A percentile compares a stretch with the other conserved stretches of the same genome.
Evolutionary conservation across 2,329 filamentous ascomycete genomes (phyloP).

Genomic region (Bipolaris gigantea): DNA sequence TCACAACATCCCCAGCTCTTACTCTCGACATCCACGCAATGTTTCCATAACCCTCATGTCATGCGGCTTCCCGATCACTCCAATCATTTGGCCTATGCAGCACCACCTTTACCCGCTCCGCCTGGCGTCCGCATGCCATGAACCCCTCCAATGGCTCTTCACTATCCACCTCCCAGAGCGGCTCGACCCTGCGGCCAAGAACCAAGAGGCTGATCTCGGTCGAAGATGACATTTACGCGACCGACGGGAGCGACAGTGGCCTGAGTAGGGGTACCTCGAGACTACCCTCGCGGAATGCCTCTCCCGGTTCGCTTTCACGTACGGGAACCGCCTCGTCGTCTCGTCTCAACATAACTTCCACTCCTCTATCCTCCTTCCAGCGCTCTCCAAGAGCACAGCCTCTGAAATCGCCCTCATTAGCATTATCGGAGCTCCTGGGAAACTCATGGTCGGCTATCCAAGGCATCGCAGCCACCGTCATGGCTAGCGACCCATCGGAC

Average conservation of each 20-base stretch:
- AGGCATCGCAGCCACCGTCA: conserved; percentile 53
- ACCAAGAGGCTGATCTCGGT: conserved; percentile 53
- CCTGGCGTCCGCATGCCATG: conserved; percentile 44
- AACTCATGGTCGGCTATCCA: conserved; percentile 55
- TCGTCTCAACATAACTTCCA: conserved; percentile 34
- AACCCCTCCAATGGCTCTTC: conserved; percentile 46
- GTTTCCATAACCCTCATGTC: conserved; percentile 36
- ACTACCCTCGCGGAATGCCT: conserved; percentile 35
- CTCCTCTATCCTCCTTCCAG: conserved; percentile 32
- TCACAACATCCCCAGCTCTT: conserved; percentile 9
- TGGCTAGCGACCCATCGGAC: conserved; percentile 45
- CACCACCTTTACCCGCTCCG: conserved; percentile 37
- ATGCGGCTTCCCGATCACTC: conserved; percentile 35
- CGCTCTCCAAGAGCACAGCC: conserved; percentile 27
- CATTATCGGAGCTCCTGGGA: conserved; percentile 51
- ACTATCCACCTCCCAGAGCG: conserved; percentile 45
- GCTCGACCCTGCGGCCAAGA: conserved; percentile 52
- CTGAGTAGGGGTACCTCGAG: conserved; percentile 48
- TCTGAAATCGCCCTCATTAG: conserved; percentile 28
- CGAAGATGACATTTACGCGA: conserved; percentile 48
- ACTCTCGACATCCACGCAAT: conserved; percentile 20
- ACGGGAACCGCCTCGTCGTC: conserved; percentile 35
- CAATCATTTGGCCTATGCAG: conserved; percentile 42
- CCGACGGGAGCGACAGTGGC: conserved; percentile 36
- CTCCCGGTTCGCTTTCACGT: conserved; percentile 44